A percentile compares a stretch with the other conserved stretches of the same genome.
Evolutionary conservation across 129 eudicot genomes (phyloP).

Genomic region (Flaveria bidentis): DNA sequence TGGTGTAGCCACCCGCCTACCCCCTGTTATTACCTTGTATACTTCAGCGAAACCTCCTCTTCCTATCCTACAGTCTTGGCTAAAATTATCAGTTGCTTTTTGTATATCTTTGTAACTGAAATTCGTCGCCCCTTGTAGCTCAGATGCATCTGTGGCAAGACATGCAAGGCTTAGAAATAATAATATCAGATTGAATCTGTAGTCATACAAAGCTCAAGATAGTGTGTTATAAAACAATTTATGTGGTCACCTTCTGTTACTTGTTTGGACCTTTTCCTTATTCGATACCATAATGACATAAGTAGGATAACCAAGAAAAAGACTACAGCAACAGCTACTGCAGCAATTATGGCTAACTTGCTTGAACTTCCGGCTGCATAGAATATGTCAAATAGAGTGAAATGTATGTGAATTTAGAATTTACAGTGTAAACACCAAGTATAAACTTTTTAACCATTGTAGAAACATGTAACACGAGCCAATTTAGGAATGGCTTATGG

Average conservation of each 20-base stretch:
- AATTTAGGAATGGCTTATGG: no score
- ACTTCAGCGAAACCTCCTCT: slow-evolving; percentile 68
- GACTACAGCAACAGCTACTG: slow-evolving; percentile 3
- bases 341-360: slow-evolving; percentile 21
- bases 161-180: not conserved
- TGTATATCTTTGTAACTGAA: slow-evolving; percentile 54
- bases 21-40: slow-evolving; percentile 45
- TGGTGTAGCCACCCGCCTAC: no score
- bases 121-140: slow-evolving; percentile 47
- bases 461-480: not conserved
- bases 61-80: slow-evolving; percentile 50
- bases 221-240: no score
- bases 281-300: slow-evolving; percentile 17
- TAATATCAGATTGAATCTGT: no score
- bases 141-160: slow-evolving; percentile 40
- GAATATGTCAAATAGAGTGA: not conserved
- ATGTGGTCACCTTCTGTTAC: slow-evolving; percentile 38
- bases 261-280: slow-evolving; percentile 31
- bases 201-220: not conserved
- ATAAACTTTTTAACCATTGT: not conserved
- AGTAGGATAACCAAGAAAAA: slow-evolving; percentile 18
- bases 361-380: slow-evolving; percentile 44
- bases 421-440: not conserved
- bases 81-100: slow-evolving; percentile 48
- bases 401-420: not conserved